Evolutionary conservation across 169 alveolate genomes (phyloP), one percentile per base, ranked within the genome.

Genomic region (Gregarina niphandrodes): DNA sequence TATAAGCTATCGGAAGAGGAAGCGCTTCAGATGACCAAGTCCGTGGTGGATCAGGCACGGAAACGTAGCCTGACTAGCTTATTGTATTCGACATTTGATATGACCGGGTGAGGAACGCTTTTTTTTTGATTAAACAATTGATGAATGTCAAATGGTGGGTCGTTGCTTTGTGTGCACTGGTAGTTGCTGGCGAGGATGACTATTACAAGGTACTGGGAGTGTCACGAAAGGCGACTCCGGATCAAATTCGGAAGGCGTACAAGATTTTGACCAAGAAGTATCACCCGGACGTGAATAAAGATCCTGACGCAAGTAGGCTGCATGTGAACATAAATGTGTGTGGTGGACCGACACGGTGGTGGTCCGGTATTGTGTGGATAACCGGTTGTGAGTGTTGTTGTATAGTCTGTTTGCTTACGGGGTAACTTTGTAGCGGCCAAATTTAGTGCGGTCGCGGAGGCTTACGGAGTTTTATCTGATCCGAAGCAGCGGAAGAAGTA

Each of bases 241-340:
- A 53, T 26, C 87, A 76, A 23, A 64, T 82, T 30, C 75, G 77
- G 45, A 76, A 77, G 66, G 80, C 87, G 5, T 82, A 60, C 53
- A 53, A 82, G 24, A 73, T 70, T 42, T 61, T 66, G 16, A 86
- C 84, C 7, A 56, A 65, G 37, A 73, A 57, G 41, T 67, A 59
- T 52, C 93, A 81, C 53, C 89, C 93, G 2, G 80, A 74, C 50
- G 70, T 73, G 53, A 77, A 79, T 37, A 68, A 67, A 30, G 72
- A 65, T 24, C 61, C 61, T 18, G 36, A 35, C 13, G 61, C 61
- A 3, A 49, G 31, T 13, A 47, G 22, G 30, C 36, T 20, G 53
- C 34, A 1, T 4, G 30, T 5, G 4, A 22, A 9, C 23, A 37
- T 18, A 29, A 7, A 23, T 7, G 30, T 7, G 7, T 7, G 30